phyloP scores from a whole-genome alignment of 2,329 filamentous ascomycete genomes.

The Trichoderma koningii region DNA sequence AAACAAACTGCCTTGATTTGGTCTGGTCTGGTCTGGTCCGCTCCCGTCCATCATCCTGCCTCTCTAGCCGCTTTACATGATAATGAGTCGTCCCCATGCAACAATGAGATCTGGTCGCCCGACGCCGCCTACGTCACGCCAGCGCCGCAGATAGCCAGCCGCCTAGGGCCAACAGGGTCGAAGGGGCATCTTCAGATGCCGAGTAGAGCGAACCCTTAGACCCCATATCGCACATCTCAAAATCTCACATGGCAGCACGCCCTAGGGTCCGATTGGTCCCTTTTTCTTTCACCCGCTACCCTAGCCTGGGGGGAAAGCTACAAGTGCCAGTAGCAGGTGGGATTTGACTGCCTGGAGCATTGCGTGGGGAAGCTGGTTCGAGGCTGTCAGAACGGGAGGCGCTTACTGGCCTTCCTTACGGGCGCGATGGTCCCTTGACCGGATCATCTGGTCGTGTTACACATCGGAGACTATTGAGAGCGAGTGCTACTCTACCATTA shows the following conservation, averaged over 20 bases:
- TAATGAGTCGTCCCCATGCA: background rate
- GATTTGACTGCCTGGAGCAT: background rate
- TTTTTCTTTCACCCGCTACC: background rate
- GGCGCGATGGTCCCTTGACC: conserved; percentile 9
- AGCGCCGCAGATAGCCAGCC: conserved; percentile 20
- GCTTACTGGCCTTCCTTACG: conserved; percentile 1
- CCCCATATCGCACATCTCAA: conserved; percentile 25
- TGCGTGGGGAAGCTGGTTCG: conserved; percentile 20
- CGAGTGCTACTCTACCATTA: conserved; percentile 20
- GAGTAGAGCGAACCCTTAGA: conserved; percentile 5
- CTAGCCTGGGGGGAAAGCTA: conserved; percentile 9
- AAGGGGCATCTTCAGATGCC: conserved; percentile 18
- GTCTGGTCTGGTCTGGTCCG: too few relatives aligned
- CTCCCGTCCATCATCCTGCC: background rate
- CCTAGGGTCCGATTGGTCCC: conserved; percentile 18
- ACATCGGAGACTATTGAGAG: conserved; percentile 18
- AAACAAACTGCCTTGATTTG: background rate
- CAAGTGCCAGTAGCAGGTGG: background rate
- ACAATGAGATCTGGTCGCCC: conserved; percentile 20
- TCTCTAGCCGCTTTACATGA: background rate
- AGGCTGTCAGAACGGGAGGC: conserved; percentile 17
- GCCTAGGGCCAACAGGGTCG: conserved; percentile 6
- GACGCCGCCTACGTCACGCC: conserved; percentile 25
- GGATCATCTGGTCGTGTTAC: conserved; percentile 11
- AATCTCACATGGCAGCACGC: conserved; percentile 24